Percentiles rank a stretch among this genome's conserved stretches.
These are phyloP conservation scores for Suhomyces sp. DNA, from an alignment of 805 yeast species.

Conservation along the genomic window DNA sequence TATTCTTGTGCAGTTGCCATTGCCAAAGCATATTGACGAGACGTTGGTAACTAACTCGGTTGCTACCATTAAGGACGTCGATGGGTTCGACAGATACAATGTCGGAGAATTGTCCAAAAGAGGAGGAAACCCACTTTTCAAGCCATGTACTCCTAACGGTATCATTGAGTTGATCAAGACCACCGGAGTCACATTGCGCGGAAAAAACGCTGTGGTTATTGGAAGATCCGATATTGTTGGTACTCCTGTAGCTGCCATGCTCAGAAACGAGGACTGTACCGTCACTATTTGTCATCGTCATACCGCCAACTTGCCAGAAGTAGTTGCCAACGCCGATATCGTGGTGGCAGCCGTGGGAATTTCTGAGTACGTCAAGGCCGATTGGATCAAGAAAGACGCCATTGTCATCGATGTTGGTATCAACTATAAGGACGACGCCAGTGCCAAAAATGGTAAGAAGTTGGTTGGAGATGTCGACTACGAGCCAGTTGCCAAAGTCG, in stretches of 20 bases:
- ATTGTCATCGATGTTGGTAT: conserved; percentile 82
- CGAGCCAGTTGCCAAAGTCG: conserved; percentile 49
- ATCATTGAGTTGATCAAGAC: conserved; percentile 74
- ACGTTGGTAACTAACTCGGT: conserved; percentile 77
- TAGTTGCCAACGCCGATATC: conserved; percentile 65
- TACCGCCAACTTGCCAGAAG: conserved; percentile 56
- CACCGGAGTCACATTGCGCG: conserved; percentile 64
- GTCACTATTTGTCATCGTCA: conserved; percentile 84
- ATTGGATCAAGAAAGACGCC: conserved; percentile 66
- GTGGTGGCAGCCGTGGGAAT: conserved; percentile 77
- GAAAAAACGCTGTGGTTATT: conserved; percentile 83
- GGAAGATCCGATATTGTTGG: conserved; percentile 98
- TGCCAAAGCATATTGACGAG: conserved; percentile 80
- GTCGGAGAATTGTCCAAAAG: conserved; percentile 88
- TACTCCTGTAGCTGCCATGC: conserved; percentile 81
- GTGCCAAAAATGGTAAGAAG: conserved; percentile 65
- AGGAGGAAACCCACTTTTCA: conserved; percentile 76
- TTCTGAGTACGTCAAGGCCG: conserved; percentile 68
- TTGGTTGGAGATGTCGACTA: conserved; percentile 80
- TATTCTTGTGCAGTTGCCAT: conserved; percentile 82
- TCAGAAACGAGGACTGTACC: conserved; percentile 78
- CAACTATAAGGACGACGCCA: conserved; percentile 64
- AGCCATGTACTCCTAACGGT: conserved; percentile 96
- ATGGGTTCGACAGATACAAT: conserved; percentile 87
- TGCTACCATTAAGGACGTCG: conserved; percentile 83